Conservation (phyloP, 169 alveolate genomes). For the Plasmodium coatneyi region DNA sequence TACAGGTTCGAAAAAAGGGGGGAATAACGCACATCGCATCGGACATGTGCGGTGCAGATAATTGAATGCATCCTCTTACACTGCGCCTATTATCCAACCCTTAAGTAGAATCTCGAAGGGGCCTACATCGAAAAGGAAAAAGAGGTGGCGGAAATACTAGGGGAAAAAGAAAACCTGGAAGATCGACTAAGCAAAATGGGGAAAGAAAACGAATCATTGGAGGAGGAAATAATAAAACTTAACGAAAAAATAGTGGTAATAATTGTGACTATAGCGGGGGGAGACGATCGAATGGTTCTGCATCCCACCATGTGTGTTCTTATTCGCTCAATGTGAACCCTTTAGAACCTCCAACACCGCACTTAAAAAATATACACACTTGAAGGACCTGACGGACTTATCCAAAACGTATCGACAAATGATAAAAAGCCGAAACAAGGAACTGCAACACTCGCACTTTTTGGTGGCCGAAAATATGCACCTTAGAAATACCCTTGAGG, state of each 20-base stretch:
- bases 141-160: slow-evolving; percentile 14
- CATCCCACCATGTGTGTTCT: neutral
- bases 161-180: slow-evolving; percentile 49
- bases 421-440: slow-evolving; percentile 59
- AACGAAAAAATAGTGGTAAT: slow-evolving; percentile 70
- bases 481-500: slow-evolving; percentile 52
- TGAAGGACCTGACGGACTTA: slow-evolving; percentile 49
- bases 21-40: neutral
- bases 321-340: neutral
- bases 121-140: slow-evolving; percentile 62
- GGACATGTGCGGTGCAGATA: neutral
- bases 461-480: slow-evolving; percentile 41
- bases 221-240: slow-evolving; percentile 37
- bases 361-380: neutral
- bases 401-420: slow-evolving; percentile 47
- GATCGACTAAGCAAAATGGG: slow-evolving; percentile 25
- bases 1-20: slow-evolving; percentile 10
- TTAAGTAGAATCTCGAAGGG: slow-evolving; percentile 41
- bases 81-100: neutral
- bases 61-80: neutral
- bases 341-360: neutral
- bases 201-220: slow-evolving; percentile 40
- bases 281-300: neutral
- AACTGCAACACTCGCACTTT: slow-evolving; percentile 29
- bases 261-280: neutral